These are phyloP conservation scores for Fusarium kyushuense DNA, from an alignment of 2,329 filamentous ascomycete species.

Conservation along the genomic window DNA sequence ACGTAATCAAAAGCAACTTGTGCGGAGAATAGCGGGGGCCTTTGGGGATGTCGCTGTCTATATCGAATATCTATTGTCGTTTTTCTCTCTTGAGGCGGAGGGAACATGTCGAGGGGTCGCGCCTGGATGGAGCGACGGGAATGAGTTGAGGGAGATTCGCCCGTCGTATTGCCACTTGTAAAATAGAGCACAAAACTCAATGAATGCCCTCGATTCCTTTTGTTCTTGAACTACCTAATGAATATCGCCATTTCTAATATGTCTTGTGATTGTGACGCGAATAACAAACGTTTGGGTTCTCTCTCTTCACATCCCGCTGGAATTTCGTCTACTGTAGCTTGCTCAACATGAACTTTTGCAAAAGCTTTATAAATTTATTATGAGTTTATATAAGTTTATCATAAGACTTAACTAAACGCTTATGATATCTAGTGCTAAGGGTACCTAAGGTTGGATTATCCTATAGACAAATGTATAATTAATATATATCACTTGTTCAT, in stretches of 20 bases:
- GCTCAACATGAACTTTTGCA: not conserved
- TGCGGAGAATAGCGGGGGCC: conserved; percentile 50
- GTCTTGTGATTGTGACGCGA: not conserved
- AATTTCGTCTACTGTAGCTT: no score
- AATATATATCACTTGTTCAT: no score
- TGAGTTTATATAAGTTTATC: not conserved
- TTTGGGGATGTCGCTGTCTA: conserved; percentile 60
- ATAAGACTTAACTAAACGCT: not conserved
- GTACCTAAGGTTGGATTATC: no score
- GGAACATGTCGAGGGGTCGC: conserved; percentile 59
- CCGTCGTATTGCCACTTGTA: conserved; percentile 69
- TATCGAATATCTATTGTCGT: conserved; percentile 60
- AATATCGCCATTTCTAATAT: conserved; percentile 1
- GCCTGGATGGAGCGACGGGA: conserved; percentile 61
- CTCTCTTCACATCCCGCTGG: not conserved
- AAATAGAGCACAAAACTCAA: conserved; percentile 73
- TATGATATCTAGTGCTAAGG: not conserved
- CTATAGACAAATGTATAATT: no score
- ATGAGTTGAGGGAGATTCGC: conserved; percentile 58
- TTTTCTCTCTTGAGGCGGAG: conserved; percentile 62
- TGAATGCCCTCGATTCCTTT: conserved; percentile 71
- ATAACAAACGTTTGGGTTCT: not conserved
- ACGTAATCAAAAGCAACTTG: conserved; percentile 49
- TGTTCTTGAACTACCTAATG: conserved; percentile 54
- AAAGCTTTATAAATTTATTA: not conserved